phyloP scores from a whole-genome alignment of 225 moss, liverwort and hornwort species.

The Pseudisothecium myosuroides region DNA sequence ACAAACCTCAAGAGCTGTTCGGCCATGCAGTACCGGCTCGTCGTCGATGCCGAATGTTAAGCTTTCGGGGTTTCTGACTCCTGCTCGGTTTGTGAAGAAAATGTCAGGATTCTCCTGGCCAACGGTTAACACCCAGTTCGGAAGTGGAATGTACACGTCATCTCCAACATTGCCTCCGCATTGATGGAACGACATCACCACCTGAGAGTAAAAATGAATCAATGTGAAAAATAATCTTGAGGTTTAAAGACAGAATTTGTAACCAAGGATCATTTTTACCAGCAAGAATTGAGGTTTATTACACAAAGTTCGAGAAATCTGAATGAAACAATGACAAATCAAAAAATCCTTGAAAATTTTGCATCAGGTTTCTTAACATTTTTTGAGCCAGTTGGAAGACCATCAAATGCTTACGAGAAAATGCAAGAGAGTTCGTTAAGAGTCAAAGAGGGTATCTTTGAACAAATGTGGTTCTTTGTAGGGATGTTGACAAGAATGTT shows the following conservation, averaged over 20 bases:
- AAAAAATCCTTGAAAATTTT: background rate
- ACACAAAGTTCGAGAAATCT: background rate
- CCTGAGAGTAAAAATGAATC: background rate
- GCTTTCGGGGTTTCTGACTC: conserved; percentile 29
- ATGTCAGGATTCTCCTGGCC: conserved; percentile 51
- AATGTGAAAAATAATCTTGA: background rate
- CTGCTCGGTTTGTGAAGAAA: conserved; percentile 41
- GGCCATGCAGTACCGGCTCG: conserved; percentile 40
- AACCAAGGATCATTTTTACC: background rate
- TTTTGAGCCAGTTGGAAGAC: background rate
- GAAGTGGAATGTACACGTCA: conserved; percentile 44
- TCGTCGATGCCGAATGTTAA: conserved; percentile 49
- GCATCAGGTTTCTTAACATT: background rate
- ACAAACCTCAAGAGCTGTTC: conserved; percentile 48
- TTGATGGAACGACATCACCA: conserved; percentile 92
- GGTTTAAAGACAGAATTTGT: no score
- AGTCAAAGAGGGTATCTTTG: background rate
- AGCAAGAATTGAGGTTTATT: background rate
- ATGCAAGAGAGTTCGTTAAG: background rate
- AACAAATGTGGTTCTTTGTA: background rate
- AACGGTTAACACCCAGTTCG: conserved; percentile 38
- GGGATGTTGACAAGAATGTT: background rate
- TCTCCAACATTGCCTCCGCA: conserved; percentile 60
- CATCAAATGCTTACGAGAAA: background rate
- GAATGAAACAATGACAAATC: no score